These are phyloP conservation scores for Calophaca sinica DNA, from an alignment of 306 rosid species.

Conservation along the genomic window DNA sequence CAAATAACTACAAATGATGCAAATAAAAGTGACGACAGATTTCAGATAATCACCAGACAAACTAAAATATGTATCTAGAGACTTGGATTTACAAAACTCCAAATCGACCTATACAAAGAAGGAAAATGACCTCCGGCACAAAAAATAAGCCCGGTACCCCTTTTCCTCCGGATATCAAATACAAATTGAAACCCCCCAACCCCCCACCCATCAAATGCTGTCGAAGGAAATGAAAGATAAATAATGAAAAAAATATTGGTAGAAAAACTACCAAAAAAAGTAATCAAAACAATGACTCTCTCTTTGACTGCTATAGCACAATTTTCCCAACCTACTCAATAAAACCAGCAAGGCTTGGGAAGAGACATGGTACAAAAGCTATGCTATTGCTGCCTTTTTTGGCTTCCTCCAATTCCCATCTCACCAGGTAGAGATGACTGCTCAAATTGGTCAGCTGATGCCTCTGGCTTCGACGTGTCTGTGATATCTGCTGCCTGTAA, in stretches of 20 bases:
- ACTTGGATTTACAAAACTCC: conserved; percentile 66
- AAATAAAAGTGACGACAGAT: conserved; percentile 16
- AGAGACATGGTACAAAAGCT: conserved; percentile 46
- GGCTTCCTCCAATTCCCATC: conserved; percentile 46
- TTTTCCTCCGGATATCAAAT: conserved; percentile 56
- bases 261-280: conserved; percentile 44
- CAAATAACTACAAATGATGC: conserved; percentile 36
- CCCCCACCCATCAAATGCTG: conserved; percentile 43
- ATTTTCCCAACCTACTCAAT: conserved; percentile 50
- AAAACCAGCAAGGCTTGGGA: conserved; percentile 59
- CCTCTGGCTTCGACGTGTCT: conserved; percentile 39
- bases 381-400: conserved; percentile 47
- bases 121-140: conserved; percentile 53
- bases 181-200: conserved; percentile 24
- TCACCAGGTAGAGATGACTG: conserved; percentile 41
- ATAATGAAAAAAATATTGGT: conserved; percentile 56
- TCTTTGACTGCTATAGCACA: conserved; percentile 43
- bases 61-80: conserved; percentile 48
- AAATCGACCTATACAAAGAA: conserved; percentile 55
- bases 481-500: no score
- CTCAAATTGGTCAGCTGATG: conserved; percentile 40
- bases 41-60: conserved; percentile 32
- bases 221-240: conserved; percentile 50
- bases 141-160: conserved; percentile 55
- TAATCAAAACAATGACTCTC: conserved; percentile 50